Conservation (phyloP, 306 rosid genomes). For the Neltuma alba region DNA sequence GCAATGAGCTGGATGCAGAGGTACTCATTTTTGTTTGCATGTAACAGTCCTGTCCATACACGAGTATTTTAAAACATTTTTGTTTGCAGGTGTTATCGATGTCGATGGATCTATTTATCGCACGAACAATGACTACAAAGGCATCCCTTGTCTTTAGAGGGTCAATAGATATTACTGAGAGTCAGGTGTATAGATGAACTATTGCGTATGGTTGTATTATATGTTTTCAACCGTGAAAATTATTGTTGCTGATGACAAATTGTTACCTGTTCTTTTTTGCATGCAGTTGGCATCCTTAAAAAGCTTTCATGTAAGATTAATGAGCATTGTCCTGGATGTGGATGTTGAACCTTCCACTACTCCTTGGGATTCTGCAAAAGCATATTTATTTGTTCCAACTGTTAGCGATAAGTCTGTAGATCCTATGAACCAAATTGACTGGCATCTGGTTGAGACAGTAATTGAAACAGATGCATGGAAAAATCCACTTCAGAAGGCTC, state of each 20-base stretch:
- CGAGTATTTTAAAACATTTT: conserved; percentile 24
- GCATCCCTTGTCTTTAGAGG: conserved; percentile 94
- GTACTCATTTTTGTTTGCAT: conserved; percentile 47
- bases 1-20: conserved; percentile 99
- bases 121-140: conserved; percentile 96
- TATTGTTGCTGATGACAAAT: conserved; percentile 39
- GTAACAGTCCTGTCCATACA: conserved; percentile 3
- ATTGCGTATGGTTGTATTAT: conserved; percentile 23
- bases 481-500: conserved; percentile 99
- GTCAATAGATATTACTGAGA: conserved; percentile 70
- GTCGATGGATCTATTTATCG: conserved; percentile 99
- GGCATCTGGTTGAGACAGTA: conserved; percentile 88
- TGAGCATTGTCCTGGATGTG: conserved; percentile 99
- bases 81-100: conserved; percentile 94
- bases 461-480: conserved; percentile 79
- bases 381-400: conserved; percentile 95
- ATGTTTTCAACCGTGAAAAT: conserved; percentile 24
- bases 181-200: conserved; percentile 60
- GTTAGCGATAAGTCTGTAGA: conserved; percentile 78
- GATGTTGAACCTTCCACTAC: conserved; percentile 99
- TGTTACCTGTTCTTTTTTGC: conserved; percentile 31
- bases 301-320: conserved; percentile 95
- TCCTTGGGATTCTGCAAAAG: conserved; percentile 99
- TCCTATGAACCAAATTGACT: conserved; percentile 82
- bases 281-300: conserved; percentile 90